Base-by-base conservation (phyloP, 306 rosid species). In the Boehmeria nivea region DNA sequence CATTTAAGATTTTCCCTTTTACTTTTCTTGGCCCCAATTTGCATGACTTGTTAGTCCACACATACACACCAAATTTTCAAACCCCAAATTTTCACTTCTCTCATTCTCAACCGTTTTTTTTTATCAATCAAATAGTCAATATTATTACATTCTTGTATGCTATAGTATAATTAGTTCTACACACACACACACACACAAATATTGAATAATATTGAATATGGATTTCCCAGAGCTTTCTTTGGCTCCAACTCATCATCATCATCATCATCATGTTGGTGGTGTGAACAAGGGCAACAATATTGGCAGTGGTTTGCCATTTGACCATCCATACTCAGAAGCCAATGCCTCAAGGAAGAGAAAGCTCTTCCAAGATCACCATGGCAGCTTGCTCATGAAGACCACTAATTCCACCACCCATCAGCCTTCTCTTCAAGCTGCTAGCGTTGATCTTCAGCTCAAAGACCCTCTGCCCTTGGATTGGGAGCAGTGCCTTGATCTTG, bases 401-500 rank as follows among this genome's bases (percentile, higher is more conserved):
- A n/a, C n/a, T n/a, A n/a, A n/a, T n/a, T n/a, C n/a, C n/a, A n/a
- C n/a, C n/a, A n/a, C n/a, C n/a, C 28, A 28, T 51, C 24, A 19
- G 9, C 21, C 25, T 43, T 56, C 57, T 11, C 25, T 17, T 22
- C 58, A 34, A 18, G 28, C 34, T 45, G 43, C 8, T 45, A 65
- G 33, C 21, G 66, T 72, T 61, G 82, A 76, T 67, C 83, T 68
- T 65, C 83, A 77, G 6, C 72, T 64, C 6, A 72, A 60, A 51
- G 66, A 68, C 24, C 78, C 82, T 8, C 61, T 77, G 1, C 83
- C 83, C 24, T 51, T 72, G 54, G 73, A 72, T 66, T 77, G 83
- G 83, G 83, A 72, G 43, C 83, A 77, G 45, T 77, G 83, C 69
- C 83, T 72, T 65, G 83, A 77, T 61, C 76, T 77, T 33, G 61